phyloP scores from a whole-genome alignment of 2,329 filamentous ascomycete genomes.

The Alternaria sp. region DNA sequence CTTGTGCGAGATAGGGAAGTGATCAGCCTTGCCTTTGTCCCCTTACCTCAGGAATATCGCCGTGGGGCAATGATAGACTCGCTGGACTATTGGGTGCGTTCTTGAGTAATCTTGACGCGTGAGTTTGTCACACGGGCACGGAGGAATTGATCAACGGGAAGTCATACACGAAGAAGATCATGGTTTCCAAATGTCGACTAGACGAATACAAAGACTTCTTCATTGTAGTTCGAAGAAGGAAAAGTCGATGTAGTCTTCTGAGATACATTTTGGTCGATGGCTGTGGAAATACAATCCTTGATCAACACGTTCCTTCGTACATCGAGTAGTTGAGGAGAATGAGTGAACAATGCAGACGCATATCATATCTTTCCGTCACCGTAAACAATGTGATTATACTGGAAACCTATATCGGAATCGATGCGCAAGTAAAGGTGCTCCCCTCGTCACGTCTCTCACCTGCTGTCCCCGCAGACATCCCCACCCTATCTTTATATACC shows the following conservation, averaged over 20 bases:
- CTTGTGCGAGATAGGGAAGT: not conserved
- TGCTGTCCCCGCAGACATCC: no score
- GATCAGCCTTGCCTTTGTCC: not conserved
- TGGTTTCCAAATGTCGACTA: no score
- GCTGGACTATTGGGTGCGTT: not conserved
- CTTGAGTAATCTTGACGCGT: no score
- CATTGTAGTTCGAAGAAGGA: no score
- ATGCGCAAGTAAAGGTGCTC: no score
- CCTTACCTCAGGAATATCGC: not conserved
- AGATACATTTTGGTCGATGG: not conserved
- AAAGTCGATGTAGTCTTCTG: no score
- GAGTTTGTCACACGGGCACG: no score
- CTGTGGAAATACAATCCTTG: not conserved
- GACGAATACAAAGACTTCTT: no score
- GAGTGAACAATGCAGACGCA: accelerated
- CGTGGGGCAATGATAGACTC: accelerated
- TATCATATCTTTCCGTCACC: not conserved
- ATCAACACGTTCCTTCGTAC: not conserved
- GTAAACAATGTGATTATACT: accelerated
- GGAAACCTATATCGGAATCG: no score
- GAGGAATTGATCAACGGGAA: not conserved
- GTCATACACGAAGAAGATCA: no score
- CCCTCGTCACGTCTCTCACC: no score
- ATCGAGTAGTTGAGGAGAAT: not conserved
- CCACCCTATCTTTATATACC: no score